Evolutionary conservation across 176 grass and related monocot species (phyloP).

Genomic region (Coix lacrymajobi): DNA sequence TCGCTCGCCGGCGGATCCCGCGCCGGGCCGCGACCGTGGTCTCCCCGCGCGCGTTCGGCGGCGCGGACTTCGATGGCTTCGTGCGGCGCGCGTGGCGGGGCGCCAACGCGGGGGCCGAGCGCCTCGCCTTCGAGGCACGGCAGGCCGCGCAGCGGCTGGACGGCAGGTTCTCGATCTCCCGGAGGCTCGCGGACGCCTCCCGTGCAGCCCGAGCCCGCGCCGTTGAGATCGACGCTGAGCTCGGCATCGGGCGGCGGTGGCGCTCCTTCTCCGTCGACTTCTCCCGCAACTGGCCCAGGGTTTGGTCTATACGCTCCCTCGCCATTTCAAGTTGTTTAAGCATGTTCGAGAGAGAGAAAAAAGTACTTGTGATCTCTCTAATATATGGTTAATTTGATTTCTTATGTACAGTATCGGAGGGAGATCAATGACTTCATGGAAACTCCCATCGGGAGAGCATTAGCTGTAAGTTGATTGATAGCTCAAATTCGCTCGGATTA

Average conservation of each 20-base stretch:
- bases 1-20: background rate
- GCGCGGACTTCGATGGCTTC: conserved; percentile 62
- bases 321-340: background rate
- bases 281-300: conserved; percentile 90
- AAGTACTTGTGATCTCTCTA: background rate
- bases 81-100: conserved; percentile 67
- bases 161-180: conserved; percentile 44
- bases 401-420: conserved; percentile 65
- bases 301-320: conserved; percentile 9
- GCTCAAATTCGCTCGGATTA: background rate
- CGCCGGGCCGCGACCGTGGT: conserved; percentile 11
- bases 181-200: conserved; percentile 50
- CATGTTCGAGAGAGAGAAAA: too few relatives aligned
- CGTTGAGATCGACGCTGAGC: conserved; percentile 70
- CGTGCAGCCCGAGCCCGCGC: conserved; percentile 48
- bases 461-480: conserved; percentile 58
- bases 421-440: conserved; percentile 53
- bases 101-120: conserved; percentile 81
- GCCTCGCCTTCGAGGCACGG: conserved; percentile 63
- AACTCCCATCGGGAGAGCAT: conserved; percentile 69
- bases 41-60: conserved; percentile 59
- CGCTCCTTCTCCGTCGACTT: conserved; percentile 85
- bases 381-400: conserved; percentile 25
- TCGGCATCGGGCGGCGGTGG: conserved; percentile 71
- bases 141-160: conserved; percentile 63